These are phyloP conservation scores for Cercospora sojina DNA, from an alignment of 2,329 filamentous ascomycete species.

Conservation along the genomic window DNA sequence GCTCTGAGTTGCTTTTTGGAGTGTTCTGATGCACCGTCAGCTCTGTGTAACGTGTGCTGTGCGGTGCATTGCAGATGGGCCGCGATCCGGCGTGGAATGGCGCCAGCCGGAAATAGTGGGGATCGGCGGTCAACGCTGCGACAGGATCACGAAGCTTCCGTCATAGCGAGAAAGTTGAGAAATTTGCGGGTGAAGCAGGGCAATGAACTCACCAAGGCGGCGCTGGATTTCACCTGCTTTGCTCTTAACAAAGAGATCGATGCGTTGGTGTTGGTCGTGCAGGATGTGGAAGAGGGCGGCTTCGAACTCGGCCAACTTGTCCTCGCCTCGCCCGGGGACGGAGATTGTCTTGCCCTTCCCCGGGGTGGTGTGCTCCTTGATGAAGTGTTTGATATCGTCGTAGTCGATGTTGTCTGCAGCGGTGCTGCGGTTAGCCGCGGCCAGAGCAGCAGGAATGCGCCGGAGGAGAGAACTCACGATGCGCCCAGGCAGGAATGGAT, in stretches of 20 bases:
- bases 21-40: slow-evolving; percentile 27
- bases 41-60: neutral
- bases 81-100: neutral
- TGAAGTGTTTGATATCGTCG: slow-evolving; percentile 79
- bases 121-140: slow-evolving; percentile 1
- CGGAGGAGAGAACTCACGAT: slow-evolving; percentile 59
- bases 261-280: slow-evolving; percentile 71
- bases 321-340: slow-evolving; percentile 65
- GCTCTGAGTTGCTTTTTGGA: slow-evolving; percentile 33
- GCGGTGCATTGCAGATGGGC: neutral
- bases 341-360: slow-evolving; percentile 68
- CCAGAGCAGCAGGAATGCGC: neutral
- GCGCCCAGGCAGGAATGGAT: slow-evolving; percentile 79
- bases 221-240: slow-evolving; percentile 76
- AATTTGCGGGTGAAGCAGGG: slow-evolving; percentile 6
- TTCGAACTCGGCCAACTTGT: slow-evolving; percentile 62
- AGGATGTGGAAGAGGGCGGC: slow-evolving; percentile 69
- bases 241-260: slow-evolving; percentile 74
- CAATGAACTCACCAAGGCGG: slow-evolving; percentile 58
- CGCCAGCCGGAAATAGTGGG: slow-evolving; percentile 8
- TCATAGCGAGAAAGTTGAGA: neutral
- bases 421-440: slow-evolving; percentile 12
- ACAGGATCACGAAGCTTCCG: slow-evolving; percentile 5
- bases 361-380: slow-evolving; percentile 74
- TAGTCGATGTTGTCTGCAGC: slow-evolving; percentile 79